These are phyloP conservation scores for Coffea humblotiana DNA, from an alignment of 305 asterid genomes.

Conservation along the genomic window DNA sequence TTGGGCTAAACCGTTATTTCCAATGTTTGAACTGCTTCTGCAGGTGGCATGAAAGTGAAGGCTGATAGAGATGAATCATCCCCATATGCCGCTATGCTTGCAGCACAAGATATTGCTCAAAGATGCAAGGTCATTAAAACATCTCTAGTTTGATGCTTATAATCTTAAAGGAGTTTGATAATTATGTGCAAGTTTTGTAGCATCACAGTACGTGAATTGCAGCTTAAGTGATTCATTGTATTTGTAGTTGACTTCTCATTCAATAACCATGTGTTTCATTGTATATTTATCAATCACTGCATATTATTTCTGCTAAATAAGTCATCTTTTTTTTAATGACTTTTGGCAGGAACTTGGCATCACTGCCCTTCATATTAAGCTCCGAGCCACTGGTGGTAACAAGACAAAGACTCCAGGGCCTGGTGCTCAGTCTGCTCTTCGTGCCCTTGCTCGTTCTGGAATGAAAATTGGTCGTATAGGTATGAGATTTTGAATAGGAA, in stretches of 20 bases:
- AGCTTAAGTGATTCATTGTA: too few relatives aligned
- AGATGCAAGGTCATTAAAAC: constrained; percentile 38
- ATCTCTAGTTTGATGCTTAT: background rate
- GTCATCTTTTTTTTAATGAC: background rate
- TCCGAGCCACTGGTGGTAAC: constrained; percentile 88
- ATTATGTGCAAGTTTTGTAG: background rate
- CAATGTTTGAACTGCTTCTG: background rate
- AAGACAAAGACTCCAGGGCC: constrained; percentile 89
- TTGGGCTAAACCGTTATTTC: background rate
- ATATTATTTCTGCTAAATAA: background rate
- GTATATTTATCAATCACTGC: background rate
- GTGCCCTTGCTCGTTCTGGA: constrained; percentile 87
- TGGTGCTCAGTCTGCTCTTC: constrained; percentile 85
- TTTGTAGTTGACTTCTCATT: background rate
- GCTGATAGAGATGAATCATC: constrained; percentile 93
- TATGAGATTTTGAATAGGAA: constrained; percentile 16
- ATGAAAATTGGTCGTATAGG: constrained; percentile 88
- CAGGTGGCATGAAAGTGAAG: constrained; percentile 88
- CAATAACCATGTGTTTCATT: background rate
- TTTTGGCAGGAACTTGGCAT: constrained; percentile 65
- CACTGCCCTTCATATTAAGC: constrained; percentile 74
- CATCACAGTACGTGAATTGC: background rate
- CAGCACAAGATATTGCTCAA: constrained; percentile 44
- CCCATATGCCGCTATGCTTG: constrained; percentile 89
- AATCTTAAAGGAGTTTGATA: background rate